Conservation (phyloP, 2,329 filamentous ascomycete species). For the Cryphonectria japonica region DNA sequence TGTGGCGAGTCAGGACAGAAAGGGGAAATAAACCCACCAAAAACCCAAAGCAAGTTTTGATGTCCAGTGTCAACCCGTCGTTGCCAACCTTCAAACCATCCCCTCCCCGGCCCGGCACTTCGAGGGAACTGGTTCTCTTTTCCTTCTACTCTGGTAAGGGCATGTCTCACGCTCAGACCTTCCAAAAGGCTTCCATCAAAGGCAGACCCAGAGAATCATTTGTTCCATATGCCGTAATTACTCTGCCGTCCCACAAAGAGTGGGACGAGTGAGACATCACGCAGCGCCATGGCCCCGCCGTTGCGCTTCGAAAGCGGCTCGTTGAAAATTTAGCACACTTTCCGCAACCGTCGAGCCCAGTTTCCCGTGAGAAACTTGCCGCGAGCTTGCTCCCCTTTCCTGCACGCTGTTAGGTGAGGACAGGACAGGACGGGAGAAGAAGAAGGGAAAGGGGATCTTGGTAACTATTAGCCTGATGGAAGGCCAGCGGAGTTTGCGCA, state of each 20-base stretch:
- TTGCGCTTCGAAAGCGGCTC: conserved; percentile 2
- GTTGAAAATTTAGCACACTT: not conserved
- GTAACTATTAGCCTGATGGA: not conserved
- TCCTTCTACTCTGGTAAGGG: not conserved
- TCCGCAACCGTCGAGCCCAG: not conserved
- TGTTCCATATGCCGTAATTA: not conserved
- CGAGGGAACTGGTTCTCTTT: not conserved
- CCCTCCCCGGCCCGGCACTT: not conserved
- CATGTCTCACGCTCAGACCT: not conserved
- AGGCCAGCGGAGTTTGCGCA: not conserved
- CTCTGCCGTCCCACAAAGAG: not conserved
- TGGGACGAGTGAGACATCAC: not conserved
- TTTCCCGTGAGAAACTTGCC: not conserved
- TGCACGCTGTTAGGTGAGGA: not conserved
- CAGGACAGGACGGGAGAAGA: too few species aligned
- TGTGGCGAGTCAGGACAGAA: not conserved
- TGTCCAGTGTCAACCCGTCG: not conserved
- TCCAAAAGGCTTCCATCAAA: not conserved
- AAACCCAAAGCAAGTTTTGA: not conserved
- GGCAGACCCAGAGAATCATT: not conserved
- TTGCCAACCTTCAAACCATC: not conserved
- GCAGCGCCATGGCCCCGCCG: not conserved
- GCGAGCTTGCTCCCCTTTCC: not conserved
- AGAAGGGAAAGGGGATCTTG: not conserved
- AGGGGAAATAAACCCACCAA: too few species aligned